Evolutionary conservation across 371 early-diverging fungal species (phyloP), one percentile per base, ranked within the genome.

Genomic region (Mucor circinelloides): DNA sequence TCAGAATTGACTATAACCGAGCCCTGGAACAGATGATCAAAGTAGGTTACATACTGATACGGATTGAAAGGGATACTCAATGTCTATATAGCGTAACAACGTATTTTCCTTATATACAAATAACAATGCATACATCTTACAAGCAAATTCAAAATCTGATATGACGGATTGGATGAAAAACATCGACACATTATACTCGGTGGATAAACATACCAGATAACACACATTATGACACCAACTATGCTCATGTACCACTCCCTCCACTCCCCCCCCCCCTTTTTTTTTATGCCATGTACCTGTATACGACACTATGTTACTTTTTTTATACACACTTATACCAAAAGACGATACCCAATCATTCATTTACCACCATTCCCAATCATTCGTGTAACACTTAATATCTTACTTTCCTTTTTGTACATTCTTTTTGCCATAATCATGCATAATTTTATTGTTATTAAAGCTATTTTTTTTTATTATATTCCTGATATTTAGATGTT

Each of bases 31-130:
- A 63, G 31, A 63, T 81, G 76, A 57, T 81, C 60, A 58, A 77
- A 61, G 80, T 75, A 74, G 60, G 60, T 64, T 32, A 12, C 25
- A 12, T 17, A 56, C 6, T 31, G 21, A 48, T 31, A 13, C 32
- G 13, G 7, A 25, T 17, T 4, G 12, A 21, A 34, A 21, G 30
- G 31, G 44, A 25, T 42, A 36, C 34, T 59, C 28, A 30, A 58
- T 58, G 12, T 42, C 32, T 44, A 15, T 36, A 3, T 63, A 90
- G 79, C 85, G 91, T 13, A 70, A 81, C n/a, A 70, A 85, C 67
- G 90, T 93, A 15, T 90, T 94, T 76, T 87, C 92, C 1, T 64
- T 95, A 32, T 92, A 93, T 68, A 90, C 93, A 27, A 83, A 78
- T 44, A 90, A 89, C 50, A 91, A 90, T 68, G 86, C 91, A 30